phyloP scores from a whole-genome alignment of 805 yeast genomes.

The Teunomyces lycoperdinae region DNA sequence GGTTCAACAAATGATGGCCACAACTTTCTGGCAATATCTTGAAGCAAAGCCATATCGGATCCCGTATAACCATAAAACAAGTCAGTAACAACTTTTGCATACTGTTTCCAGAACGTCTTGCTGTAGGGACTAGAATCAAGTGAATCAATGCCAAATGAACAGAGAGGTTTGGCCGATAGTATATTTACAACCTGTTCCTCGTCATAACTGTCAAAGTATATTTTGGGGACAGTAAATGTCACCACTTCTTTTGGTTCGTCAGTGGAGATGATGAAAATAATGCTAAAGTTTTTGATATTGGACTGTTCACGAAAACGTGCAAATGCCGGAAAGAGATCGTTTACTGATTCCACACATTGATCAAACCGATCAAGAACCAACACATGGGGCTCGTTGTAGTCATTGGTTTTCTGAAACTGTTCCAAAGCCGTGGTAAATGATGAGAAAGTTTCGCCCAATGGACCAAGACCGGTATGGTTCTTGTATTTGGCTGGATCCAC shows the following conservation, averaged over 20 bases:
- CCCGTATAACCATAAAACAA: conserved; percentile 46
- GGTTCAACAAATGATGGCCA: conserved; percentile 36
- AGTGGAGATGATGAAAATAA: conserved; percentile 40
- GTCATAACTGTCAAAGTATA: conserved; percentile 38
- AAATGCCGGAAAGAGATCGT: conserved; percentile 40
- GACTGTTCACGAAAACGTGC: conserved; percentile 43
- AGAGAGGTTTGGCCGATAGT: conserved; percentile 27
- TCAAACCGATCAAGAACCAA: conserved; percentile 49
- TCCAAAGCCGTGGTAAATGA: conserved; percentile 41
- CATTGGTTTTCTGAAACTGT: conserved; percentile 30
- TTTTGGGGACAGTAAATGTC: conserved; percentile 39
- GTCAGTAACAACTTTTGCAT: conserved; percentile 43
- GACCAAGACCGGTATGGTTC: conserved; percentile 19
- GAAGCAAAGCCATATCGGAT: conserved; percentile 34
- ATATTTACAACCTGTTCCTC: conserved; percentile 36
- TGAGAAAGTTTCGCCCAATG: conserved; percentile 39
- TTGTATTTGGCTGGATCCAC: conserved; percentile 14
- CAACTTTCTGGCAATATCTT: conserved; percentile 26
- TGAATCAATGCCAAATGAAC: conserved; percentile 17
- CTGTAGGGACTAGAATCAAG: conserved; percentile 14
- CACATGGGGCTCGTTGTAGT: conserved; percentile 35
- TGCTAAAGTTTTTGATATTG: conserved; percentile 26
- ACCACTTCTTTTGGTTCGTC: conserved; percentile 36
- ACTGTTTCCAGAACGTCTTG: conserved; percentile 40
- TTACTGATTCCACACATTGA: conserved; percentile 41